Evolutionary conservation across 2,329 filamentous ascomycete genomes (phyloP).

Genomic region (Hymenoscyphus fructigenus): DNA sequence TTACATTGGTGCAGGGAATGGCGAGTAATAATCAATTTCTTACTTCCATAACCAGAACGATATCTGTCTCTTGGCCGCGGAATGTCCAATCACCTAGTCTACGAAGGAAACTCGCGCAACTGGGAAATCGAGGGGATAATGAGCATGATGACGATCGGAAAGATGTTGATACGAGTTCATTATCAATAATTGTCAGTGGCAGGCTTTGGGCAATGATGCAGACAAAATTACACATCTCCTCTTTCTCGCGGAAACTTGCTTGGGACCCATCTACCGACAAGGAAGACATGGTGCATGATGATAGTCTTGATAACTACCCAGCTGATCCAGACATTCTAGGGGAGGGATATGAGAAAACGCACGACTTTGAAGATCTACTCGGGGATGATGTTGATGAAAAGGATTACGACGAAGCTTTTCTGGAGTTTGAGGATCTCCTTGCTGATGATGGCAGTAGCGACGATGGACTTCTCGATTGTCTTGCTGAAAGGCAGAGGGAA

Average conservation of each 20-base stretch:
- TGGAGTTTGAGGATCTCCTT: conserved; percentile 24
- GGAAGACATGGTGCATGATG: neutral
- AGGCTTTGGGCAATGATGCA: conserved; percentile 33
- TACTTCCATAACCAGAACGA: conserved; percentile 18
- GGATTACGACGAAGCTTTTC: neutral
- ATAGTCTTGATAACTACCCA: neutral
- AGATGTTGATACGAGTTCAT: neutral
- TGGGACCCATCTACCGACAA: conserved; percentile 2
- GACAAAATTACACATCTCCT: conserved; percentile 22
- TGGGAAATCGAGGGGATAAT: conserved; percentile 5
- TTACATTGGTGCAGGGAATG: conserved; percentile 20
- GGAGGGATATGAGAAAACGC: neutral
- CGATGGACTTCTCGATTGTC: conserved; percentile 13
- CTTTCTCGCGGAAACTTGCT: conserved; percentile 14
- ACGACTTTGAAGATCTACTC: neutral
- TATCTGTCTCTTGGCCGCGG: conserved; percentile 19
- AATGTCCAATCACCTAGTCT: conserved; percentile 28
- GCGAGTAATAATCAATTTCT: conserved; percentile 23
- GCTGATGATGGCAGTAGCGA: conserved; percentile 13
- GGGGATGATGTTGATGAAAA: neutral
- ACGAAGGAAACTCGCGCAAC: conserved; percentile 20
- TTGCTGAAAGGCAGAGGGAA: conserved; percentile 20
- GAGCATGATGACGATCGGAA: neutral
- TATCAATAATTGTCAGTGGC: conserved; percentile 21
- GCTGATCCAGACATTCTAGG: neutral